Base-by-base conservation (phyloP, 2,329 filamentous ascomycete species). In the Hypoxylon sp. region DNA sequence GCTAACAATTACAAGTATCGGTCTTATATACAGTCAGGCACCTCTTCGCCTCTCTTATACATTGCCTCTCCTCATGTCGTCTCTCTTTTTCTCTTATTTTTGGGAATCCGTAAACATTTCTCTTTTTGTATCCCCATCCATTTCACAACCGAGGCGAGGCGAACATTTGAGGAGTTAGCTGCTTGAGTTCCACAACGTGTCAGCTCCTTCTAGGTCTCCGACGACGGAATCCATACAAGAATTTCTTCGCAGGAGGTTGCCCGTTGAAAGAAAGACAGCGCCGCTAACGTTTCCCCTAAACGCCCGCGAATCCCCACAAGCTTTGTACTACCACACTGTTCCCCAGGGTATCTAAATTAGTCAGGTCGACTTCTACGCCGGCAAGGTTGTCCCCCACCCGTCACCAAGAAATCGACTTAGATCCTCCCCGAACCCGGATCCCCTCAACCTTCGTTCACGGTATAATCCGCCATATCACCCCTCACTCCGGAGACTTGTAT, bases 11-110 rank as follows among this genome's bases (percentile, higher is more conserved):
- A 54, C 69, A 73, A 60, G 72, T 73, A 77, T 73, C 73, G 40
- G 67, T 72, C 54, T 73, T 77, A 75, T 77, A 76, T 76, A 76
- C 73, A 54, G 53, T 63, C 65, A 68, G 69, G 72, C 66, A 51
- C 66, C 66, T 73, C 68, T 61, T 69, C 35, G 64, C 68, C 69
- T 70, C 73, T 69, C 72, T 70, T 69, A 73, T 74, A 64, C 58
- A 63, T 72, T 64, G 61, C 55, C 66, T 71, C 66, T 63, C 64
- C 66, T 69, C 68, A 73, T 74, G 68, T 72, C 58, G 66, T 72
- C 67, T 74, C 61, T 67, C 69, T 42, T 65, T 65, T 61, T 49
- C 30, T 68, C 56, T 68, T 49, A 40, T 53, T 70, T 42, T 50
- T 54, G 54, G 48, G 30, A 37, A 55, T 55, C 37, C 66, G 56